Evolutionary conservation across 2,329 filamentous ascomycete genomes (phyloP), one percentile per base, ranked within the genome.

Genomic region (Fusarium humuli): DNA sequence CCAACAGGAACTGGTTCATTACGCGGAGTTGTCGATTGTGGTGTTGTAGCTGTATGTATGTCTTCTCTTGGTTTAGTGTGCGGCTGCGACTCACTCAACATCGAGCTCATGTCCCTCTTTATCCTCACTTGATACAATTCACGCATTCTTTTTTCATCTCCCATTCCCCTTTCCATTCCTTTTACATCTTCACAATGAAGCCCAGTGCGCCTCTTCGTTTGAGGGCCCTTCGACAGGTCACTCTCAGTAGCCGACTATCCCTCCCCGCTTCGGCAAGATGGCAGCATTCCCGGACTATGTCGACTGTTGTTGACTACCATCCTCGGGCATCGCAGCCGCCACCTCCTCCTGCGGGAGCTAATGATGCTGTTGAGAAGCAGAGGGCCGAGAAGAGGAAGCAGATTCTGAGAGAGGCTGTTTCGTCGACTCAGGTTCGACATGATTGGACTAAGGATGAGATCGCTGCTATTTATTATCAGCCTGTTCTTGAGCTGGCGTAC

Each of bases 381-480:
- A 63, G 72, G 41, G 45, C 54, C 12, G 73, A 76, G 50, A 69
- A 73, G 63, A 77, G 72, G 27, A 74, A 70, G 52, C 70, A 77
- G 54, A 79, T 84, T 23, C 70, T 87, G 37, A 79, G 75, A 9
- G 79, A 81, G 71, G 91, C 92, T 11, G 83, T 92, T 23, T 83
- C 86, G 46, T 89, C 91, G 23, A 85, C 81, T 2, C 81, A 77
- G 8, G 87, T 92, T 14, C 85, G 93, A 52, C 91, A 90, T 75
- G 87, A 90, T 79, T 97, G 94, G 94, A 93, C 92, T 8, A 89
- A 87, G 70, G 90, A 94, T 69, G 92, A 97, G 81, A 94, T 97
- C 67, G 83, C 90, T 12, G 88, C 92, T 69, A 91, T 97, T 73
- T 97, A 96, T 82, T 88, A 94, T 77, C 91, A 91, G 53, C 92